Percentiles rank a stretch among this genome's conserved stretches.
These are phyloP conservation scores for Podospora appendiculata DNA, from an alignment of 495 filamentous ascomycete genomes.

Conservation along the genomic window DNA sequence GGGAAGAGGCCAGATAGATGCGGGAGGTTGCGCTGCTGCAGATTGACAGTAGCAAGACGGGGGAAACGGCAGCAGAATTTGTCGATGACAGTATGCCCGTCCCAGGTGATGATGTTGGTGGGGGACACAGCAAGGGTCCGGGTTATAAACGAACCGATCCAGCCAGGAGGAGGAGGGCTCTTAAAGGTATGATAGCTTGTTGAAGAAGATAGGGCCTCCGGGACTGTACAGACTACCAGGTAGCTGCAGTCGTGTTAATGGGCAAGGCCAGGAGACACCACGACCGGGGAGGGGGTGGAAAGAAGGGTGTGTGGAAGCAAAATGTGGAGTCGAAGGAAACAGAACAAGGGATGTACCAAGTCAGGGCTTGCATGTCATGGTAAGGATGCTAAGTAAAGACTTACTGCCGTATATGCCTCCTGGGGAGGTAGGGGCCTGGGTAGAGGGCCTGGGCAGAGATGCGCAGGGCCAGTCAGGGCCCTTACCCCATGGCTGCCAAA, in stretches of 20 bases:
- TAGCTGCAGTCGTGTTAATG: constrained; percentile 13
- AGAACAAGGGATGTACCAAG: constrained; percentile 18
- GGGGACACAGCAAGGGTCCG: constrained; percentile 22
- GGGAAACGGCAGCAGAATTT: constrained; percentile 4
- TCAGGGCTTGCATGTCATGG: constrained; percentile 18
- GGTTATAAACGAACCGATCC: constrained; percentile 9
- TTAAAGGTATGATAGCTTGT: constrained; percentile 9
- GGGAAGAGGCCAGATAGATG: constrained; percentile 31
- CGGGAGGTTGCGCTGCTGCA: constrained; percentile 30
- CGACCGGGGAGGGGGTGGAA: constrained; percentile 7
- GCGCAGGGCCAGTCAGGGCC: constrained; percentile 18
- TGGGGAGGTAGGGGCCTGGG: background rate
- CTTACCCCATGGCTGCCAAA: constrained; percentile 18
- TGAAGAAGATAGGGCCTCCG: constrained; percentile 11
- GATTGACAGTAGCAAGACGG: constrained; percentile 15
- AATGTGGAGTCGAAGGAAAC: constrained; percentile 15
- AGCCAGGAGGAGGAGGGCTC: constrained; percentile 11
- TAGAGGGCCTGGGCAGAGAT: constrained; percentile 14
- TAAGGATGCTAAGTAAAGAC: constrained; percentile 6
- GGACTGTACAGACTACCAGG: constrained; percentile 16
- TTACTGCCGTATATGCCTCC: background rate
- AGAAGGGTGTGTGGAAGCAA: constrained; percentile 7
- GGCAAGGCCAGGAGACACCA: constrained; percentile 4
- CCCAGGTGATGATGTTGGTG: constrained; percentile 14
- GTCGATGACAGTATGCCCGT: constrained; percentile 18